Evolutionary conservation across 1,139 yeast genomes (phyloP).

Genomic region (Yamadazyma spencermartinsiae): DNA sequence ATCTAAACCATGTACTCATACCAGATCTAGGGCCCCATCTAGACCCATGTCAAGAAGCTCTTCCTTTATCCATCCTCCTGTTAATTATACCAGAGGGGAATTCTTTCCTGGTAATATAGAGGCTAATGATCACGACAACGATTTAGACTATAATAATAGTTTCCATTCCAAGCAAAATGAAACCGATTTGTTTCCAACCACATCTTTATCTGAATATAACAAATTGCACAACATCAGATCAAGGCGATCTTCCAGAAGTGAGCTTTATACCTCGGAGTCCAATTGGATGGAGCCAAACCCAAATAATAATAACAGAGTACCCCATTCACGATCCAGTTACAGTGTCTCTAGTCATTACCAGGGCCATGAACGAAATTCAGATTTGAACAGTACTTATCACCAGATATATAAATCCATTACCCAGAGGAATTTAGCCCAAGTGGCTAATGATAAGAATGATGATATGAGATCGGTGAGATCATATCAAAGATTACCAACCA

Average conservation of each 20-base stretch:
- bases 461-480: conserved; percentile 18
- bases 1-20: conserved; percentile 27
- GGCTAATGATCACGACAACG: conserved; percentile 6
- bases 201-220: conserved; percentile 40
- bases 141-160: conserved; percentile 1
- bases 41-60: conserved; percentile 30
- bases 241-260: conserved; percentile 43
- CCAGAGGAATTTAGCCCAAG: conserved; percentile 29
- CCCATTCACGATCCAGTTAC: conserved; percentile 30
- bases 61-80: conserved; percentile 17
- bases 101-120: conserved; percentile 1
- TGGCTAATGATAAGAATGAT: conserved; percentile 17
- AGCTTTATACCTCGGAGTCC: conserved; percentile 39
- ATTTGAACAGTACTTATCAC: conserved; percentile 30
- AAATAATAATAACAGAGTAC: conserved; percentile 9
- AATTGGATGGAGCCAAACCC: conserved; percentile 48
- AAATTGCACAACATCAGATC: conserved; percentile 22
- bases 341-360: conserved; percentile 22
- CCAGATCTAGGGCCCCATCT: conserved; percentile 30
- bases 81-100: conserved; percentile 10
- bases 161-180: conserved; percentile 7
- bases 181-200: conserved; percentile 32
- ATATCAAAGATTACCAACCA: conserved; percentile 21
- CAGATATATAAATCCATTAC: conserved; percentile 40
- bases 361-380: conserved; percentile 18